A percentile compares a stretch with the other conserved stretches of the same genome.
Conservation (phyloP, 106 monocot genomes). For the Allium fistulosum region DNA sequence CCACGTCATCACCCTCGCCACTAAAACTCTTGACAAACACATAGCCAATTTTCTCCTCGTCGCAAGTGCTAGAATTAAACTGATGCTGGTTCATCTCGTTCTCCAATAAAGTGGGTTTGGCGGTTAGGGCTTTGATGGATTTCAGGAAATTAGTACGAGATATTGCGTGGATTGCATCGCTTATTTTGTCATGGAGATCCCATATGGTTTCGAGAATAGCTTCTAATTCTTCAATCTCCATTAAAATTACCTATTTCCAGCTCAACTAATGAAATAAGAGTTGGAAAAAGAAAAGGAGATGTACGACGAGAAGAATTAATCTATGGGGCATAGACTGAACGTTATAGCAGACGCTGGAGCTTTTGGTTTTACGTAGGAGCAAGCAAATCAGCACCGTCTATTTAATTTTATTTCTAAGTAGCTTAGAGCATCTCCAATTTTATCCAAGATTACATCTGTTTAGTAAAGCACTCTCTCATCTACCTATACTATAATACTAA, state of each 20-base stretch:
- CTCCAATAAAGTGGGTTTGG: background rate
- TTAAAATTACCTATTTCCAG: constrained; percentile 31
- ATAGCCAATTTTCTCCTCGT: constrained; percentile 11
- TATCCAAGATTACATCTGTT: too few relatives aligned
- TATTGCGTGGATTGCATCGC: constrained; percentile 68
- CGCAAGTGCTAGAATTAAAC: background rate
- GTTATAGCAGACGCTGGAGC: too few relatives aligned
- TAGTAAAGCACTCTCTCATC: too few relatives aligned
- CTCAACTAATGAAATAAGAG: constrained; percentile 4
- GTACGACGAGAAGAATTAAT: background rate
- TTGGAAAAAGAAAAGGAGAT: background rate
- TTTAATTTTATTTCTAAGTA: too few relatives aligned
- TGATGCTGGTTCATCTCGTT: background rate
- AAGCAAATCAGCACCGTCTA: too few relatives aligned
- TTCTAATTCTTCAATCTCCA: constrained; percentile 55
- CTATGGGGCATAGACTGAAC: too few relatives aligned
- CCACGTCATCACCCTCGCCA: constrained; percentile 6
- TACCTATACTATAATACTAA: too few relatives aligned
- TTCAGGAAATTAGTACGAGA: constrained; percentile 49
- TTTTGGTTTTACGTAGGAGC: too few relatives aligned
- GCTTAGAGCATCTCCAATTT: too few relatives aligned
- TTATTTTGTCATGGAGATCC: constrained; percentile 74
- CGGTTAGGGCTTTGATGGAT: constrained; percentile 24
- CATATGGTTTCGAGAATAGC: constrained; percentile 56
- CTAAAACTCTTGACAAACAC: constrained; percentile 21